Base-by-base conservation (phyloP, 1,284 basidiomycete genomes). In the Trichosporon coremiiforme region DNA sequence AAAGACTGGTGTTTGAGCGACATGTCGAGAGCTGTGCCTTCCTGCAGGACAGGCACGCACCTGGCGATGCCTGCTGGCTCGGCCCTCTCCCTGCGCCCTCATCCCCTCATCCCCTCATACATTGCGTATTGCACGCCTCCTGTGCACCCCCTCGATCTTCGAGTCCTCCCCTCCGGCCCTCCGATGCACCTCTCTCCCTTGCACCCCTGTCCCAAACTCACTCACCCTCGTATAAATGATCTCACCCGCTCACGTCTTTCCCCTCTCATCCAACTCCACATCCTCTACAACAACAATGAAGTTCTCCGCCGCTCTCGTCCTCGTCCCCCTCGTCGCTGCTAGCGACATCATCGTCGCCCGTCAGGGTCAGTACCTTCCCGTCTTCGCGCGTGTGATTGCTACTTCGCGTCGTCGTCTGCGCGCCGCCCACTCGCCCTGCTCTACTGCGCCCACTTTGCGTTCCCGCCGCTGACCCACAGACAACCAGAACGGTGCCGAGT, bases 301-400 rank as follows among this genome's bases (percentile, higher is more conserved):
- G 57, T 22, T 62, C 57, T 62, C 57, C 31, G 57, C 57, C 29
- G 57, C 57, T 13, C 57, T 62, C 29, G 31, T 62, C 29, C 2
- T 62, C 29, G 15, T 45, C 25, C 63, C 63, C 35, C 36, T 64
- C 63, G 63, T 64, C 63, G 63, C 38, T 25, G 63, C 63, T n/a
- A 45, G 10, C 63, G 63, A 45, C 10, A 64, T 41, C 36, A 45
- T 64, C 25, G 63, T 62, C 57, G 31, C 57, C 15, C 57, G 29
- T 15, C 41, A 63, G 38, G 57, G 66, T 33, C 29, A 45, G 10
- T 35, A 22, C 25, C 25, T 25, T 25, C 25, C 25, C 25, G 25
- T 25, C 25, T 25, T 25, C 36, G 36, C 36, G 17, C 17, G 13
- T 4, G 41, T n/a, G 41, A n/a, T n/a, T 22, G 36, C 36, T 38